Percentiles rank a stretch among this genome's conserved stretches.
phyloP scores from a whole-genome alignment of 1,284 basidiomycete species.

The Tilletiaria anomala region DNA sequence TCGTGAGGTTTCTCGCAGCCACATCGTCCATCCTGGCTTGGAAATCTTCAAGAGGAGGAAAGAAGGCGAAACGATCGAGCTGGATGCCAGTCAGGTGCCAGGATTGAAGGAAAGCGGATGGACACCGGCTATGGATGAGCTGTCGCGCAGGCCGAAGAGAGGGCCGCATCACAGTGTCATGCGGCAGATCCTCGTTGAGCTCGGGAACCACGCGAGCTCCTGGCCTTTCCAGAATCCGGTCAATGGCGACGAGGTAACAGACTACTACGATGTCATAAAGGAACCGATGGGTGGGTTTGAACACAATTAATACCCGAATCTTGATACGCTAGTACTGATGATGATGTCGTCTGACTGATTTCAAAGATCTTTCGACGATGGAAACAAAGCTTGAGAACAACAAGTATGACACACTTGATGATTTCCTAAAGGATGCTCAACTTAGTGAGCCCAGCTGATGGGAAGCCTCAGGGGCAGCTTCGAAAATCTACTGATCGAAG shows the following conservation, averaged over 20 bases:
- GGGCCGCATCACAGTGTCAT: constrained; percentile 53
- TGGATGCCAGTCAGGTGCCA: constrained; percentile 29
- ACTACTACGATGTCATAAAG: constrained; percentile 82
- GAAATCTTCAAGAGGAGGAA: constrained; percentile 55
- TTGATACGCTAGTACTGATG: neutral
- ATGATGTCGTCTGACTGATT: neutral
- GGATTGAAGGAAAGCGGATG: constrained; percentile 62
- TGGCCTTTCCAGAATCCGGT: constrained; percentile 84
- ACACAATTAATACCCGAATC: neutral
- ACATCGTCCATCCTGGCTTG: constrained; percentile 71
- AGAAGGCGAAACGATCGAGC: constrained; percentile 16
- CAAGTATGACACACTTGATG: constrained; percentile 59
- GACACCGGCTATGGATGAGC: constrained; percentile 69
- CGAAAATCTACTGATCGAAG: constrained; percentile 2
- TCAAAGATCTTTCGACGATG: constrained; percentile 74
- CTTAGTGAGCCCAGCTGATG: constrained; percentile 21
- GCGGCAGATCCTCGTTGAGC: constrained; percentile 67
- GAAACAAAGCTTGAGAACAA: constrained; percentile 73
- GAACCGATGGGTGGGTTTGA: constrained; percentile 71
- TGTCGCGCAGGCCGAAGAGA: constrained; percentile 51
- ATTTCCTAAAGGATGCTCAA: constrained; percentile 62
- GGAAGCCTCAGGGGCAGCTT: too few species aligned
- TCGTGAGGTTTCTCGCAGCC: constrained; percentile 67
- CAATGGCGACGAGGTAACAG: constrained; percentile 63
- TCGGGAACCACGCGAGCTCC: constrained; percentile 63